phyloP scores from a whole-genome alignment of 1,284 basidiomycete genomes.

The Singerocomus inundabilis region DNA sequence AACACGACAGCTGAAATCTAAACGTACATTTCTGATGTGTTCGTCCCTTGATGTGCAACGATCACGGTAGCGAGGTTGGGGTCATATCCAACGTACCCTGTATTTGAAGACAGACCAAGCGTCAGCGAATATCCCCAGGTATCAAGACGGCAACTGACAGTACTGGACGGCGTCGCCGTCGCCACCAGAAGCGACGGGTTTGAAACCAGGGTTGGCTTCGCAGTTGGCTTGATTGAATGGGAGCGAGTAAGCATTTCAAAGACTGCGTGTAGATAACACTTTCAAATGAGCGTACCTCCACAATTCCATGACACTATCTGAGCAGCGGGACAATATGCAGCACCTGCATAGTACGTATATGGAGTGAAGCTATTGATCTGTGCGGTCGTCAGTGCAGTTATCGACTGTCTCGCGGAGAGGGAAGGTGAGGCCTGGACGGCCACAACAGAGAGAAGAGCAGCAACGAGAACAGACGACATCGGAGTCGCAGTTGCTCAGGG shows the following conservation, averaged over 20 bases:
- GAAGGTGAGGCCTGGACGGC: constrained; percentile 26
- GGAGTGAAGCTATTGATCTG: constrained; percentile 51
- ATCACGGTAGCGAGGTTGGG: constrained; percentile 34
- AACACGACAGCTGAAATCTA: background rate
- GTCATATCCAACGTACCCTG: constrained; percentile 43
- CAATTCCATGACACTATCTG: constrained; percentile 56
- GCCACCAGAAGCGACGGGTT: constrained; percentile 62
- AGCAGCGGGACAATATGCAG: constrained; percentile 52
- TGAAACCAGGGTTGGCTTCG: constrained; percentile 52
- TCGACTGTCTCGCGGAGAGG: constrained; percentile 33
- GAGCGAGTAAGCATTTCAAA: background rate
- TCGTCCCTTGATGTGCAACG: constrained; percentile 39
- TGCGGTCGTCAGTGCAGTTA: constrained; percentile 41
- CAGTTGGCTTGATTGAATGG: constrained; percentile 45
- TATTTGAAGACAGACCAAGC: background rate
- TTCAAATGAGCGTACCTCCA: constrained; percentile 43
- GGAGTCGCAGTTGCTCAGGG: background rate
- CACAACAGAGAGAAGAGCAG: constrained; percentile 15
- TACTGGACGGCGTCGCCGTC: constrained; percentile 53
- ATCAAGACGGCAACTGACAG: constrained; percentile 32
- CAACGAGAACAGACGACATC: constrained; percentile 22
- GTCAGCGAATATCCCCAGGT: background rate
- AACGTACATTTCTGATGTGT: constrained; percentile 34
- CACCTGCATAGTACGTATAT: constrained; percentile 55
- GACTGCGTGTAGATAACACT: background rate